These are phyloP conservation scores for Neurospora tetraspora DNA, from an alignment of 495 filamentous ascomycete species.

Conservation along the genomic window DNA sequence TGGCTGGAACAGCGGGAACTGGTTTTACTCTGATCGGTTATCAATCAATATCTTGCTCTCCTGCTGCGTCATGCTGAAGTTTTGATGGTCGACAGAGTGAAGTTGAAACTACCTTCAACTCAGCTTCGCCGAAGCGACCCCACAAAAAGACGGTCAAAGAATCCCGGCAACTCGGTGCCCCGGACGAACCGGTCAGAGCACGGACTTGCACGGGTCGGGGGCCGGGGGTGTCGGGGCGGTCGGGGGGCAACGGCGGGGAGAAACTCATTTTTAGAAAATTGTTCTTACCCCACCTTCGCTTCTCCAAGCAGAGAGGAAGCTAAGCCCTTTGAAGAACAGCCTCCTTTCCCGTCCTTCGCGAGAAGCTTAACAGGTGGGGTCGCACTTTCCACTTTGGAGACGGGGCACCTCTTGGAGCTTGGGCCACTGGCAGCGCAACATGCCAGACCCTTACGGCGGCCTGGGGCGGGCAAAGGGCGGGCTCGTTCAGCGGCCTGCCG, in stretches of 20 bases:
- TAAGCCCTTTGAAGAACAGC: background rate
- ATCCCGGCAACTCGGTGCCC: background rate
- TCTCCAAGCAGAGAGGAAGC: background rate
- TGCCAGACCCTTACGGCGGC: background rate
- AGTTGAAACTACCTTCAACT: background rate
- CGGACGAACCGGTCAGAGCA: background rate
- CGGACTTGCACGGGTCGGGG: background rate
- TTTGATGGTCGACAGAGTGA: background rate
- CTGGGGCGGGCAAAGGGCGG: background rate
- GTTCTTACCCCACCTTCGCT: background rate
- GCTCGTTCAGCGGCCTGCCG: background rate
- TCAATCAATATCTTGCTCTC: background rate
- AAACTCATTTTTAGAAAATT: background rate
- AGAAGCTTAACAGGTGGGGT: background rate
- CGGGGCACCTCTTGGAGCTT: background rate
- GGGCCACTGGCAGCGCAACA: background rate
- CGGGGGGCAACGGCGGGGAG: background rate
- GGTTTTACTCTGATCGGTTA: background rate
- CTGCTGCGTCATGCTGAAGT: background rate
- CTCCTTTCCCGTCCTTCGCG: background rate
- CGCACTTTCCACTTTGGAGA: background rate
- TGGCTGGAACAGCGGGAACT: background rate
- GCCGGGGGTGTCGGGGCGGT: background rate
- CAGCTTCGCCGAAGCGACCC: background rate
- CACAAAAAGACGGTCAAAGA: background rate